Conservation (phyloP, 306 rosid species). For the Lathyrus tuberosus region DNA sequence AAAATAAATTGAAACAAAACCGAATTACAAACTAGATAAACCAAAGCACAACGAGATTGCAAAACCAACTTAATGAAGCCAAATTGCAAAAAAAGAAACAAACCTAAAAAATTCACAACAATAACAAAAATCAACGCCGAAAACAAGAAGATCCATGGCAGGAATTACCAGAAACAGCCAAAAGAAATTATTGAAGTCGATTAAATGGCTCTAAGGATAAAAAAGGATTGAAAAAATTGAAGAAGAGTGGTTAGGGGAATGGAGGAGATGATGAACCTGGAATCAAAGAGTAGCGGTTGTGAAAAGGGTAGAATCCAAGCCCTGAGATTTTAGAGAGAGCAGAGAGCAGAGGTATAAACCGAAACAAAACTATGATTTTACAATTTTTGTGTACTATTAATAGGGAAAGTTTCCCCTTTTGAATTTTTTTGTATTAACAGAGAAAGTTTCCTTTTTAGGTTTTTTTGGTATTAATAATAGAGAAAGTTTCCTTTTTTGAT, state of each 20-base stretch:
- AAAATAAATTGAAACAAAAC: slow-evolving; percentile 33
- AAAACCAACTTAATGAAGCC: slow-evolving; percentile 39
- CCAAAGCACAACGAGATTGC: slow-evolving; percentile 41
- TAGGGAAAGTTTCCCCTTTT: no score
- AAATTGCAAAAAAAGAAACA: slow-evolving; percentile 38
- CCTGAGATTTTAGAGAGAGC: slow-evolving; percentile 75
- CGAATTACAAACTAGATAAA: slow-evolving; percentile 14
- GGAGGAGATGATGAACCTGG: slow-evolving; percentile 59
- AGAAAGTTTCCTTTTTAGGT: no score
- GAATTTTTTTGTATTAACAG: no score
- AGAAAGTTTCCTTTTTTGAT: no score
- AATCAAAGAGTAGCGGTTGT: slow-evolving; percentile 53
- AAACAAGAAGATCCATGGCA: slow-evolving; percentile 48
- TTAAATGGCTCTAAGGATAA: slow-evolving; percentile 33
- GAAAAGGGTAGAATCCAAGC: slow-evolving; percentile 57
- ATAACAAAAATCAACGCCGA: slow-evolving; percentile 34
- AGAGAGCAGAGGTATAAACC: slow-evolving; percentile 57
- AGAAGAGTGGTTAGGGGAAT: background rate
- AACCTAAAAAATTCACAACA: slow-evolving; percentile 23
- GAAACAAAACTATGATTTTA: slow-evolving; percentile 7
- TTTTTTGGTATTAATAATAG: no score
- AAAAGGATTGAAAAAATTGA: background rate
- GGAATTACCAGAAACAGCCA: slow-evolving; percentile 31
- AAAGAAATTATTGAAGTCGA: slow-evolving; percentile 44
- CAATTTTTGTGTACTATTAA: no score